Conservation (phyloP, 2,329 filamentous ascomycete genomes). For the Orbilia quercus region DNA sequence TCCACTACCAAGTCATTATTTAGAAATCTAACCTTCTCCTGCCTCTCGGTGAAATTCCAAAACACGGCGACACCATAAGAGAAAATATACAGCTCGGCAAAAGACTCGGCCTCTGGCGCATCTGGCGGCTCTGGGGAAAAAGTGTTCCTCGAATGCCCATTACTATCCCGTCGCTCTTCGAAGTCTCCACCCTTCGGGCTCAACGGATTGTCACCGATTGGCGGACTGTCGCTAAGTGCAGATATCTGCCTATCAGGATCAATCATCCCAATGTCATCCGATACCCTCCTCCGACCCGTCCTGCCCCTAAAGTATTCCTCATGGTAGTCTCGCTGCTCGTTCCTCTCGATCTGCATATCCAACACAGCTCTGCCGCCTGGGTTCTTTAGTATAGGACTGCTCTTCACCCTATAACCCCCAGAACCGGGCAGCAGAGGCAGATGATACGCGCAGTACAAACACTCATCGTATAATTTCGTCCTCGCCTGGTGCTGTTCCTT, state of each 20-base stretch:
- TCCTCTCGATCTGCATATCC: constrained; percentile 95
- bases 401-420: constrained; percentile 87
- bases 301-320: constrained; percentile 88
- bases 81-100: constrained; percentile 97
- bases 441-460: constrained; percentile 94
- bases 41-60: constrained; percentile 96
- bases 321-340: constrained; percentile 86
- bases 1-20: not conserved
- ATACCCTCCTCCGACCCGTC: constrained; percentile 64
- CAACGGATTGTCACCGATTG: constrained; percentile 60
- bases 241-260: constrained; percentile 44
- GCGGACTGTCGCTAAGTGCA: constrained; percentile 55
- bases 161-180: constrained; percentile 52
- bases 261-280: constrained; percentile 60
- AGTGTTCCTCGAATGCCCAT: constrained; percentile 48
- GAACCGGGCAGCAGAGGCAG: constrained; percentile 84
- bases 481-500: constrained; percentile 87
- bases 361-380: constrained; percentile 92
- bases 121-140: constrained; percentile 54
- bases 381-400: constrained; percentile 89
- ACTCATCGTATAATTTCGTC: constrained; percentile 98
- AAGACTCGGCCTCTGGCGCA: constrained; percentile 68
- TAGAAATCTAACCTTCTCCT: constrained; percentile 74
- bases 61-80: constrained; percentile 97
- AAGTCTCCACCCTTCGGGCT: constrained; percentile 60